Conservation (phyloP, 2,329 filamentous ascomycete species). For the Trichoderma aggressivum region DNA sequence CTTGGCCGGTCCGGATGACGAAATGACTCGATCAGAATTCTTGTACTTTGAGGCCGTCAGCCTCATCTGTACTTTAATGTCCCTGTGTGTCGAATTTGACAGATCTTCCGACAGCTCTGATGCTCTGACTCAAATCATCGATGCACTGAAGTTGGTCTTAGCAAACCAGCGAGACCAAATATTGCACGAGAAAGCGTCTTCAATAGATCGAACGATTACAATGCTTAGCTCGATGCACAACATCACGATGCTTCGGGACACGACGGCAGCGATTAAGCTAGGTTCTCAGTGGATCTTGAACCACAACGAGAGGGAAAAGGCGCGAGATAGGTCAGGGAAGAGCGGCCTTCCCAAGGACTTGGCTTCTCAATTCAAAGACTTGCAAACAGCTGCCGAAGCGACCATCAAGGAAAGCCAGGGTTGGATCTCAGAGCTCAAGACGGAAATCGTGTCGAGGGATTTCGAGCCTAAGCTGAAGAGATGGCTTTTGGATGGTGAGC, state of each 20-base stretch:
- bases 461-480: conserved; percentile 22
- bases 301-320: conserved; percentile 39
- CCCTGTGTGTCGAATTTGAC: conserved; percentile 28
- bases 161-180: conserved; percentile 27
- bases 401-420: conserved; percentile 34
- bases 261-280: conserved; percentile 33
- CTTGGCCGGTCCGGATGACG: conserved; percentile 29
- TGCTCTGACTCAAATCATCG: conserved; percentile 28
- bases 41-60: conserved; percentile 44
- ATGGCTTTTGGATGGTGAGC: conserved; percentile 30
- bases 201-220: conserved; percentile 22
- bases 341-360: conserved; percentile 39
- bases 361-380: conserved; percentile 32
- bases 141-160: conserved; percentile 28
- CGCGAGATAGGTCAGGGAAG: conserved; percentile 38
- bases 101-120: conserved; percentile 25
- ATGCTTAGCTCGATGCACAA: conserved; percentile 36
- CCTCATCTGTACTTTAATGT: conserved; percentile 38
- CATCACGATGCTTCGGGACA: conserved; percentile 38
- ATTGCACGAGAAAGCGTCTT: conserved; percentile 13
- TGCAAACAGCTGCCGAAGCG: conserved; percentile 31
- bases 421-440: conserved; percentile 30
- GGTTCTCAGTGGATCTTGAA: conserved; percentile 34
- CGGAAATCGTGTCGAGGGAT: conserved; percentile 24
- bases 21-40: conserved; percentile 42